These are phyloP conservation scores for Flammula alnicola DNA, from an alignment of 1,284 basidiomycete genomes.

Conservation along the genomic window DNA sequence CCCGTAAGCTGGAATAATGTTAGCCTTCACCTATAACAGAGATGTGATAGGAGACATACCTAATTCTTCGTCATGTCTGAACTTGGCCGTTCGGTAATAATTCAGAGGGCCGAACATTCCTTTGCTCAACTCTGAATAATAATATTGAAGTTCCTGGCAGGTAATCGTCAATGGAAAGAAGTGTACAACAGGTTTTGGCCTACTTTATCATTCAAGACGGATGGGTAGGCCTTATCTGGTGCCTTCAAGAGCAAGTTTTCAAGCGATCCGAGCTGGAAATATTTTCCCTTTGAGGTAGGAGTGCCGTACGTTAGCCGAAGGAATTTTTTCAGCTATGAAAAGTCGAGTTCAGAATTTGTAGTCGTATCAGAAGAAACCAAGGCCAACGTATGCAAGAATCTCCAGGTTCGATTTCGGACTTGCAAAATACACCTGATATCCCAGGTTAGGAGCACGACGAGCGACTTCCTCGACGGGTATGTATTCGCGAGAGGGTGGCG, in stretches of 20 bases:
- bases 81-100: slow-evolving; percentile 66
- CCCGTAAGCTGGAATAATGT: slow-evolving; percentile 33
- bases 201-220: slow-evolving; percentile 33
- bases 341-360: slow-evolving; percentile 1
- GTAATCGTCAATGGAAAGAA: neutral
- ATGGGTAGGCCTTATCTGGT: slow-evolving; percentile 17
- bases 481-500: slow-evolving; percentile 55
- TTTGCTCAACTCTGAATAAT: slow-evolving; percentile 46
- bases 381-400: slow-evolving; percentile 63
- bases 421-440: slow-evolving; percentile 69
- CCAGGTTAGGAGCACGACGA: slow-evolving; percentile 54
- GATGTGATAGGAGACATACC: slow-evolving; percentile 37
- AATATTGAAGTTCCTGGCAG: slow-evolving; percentile 56
- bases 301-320: slow-evolving; percentile 35
- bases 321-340: slow-evolving; percentile 40
- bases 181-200: slow-evolving; percentile 1
- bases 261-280: slow-evolving; percentile 31
- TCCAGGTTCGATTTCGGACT: slow-evolving; percentile 50
- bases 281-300: slow-evolving; percentile 23
- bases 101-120: slow-evolving; percentile 72
- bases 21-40: neutral
- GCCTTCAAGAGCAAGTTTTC: slow-evolving; percentile 28
- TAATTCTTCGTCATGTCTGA: slow-evolving; percentile 66
- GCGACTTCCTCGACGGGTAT: slow-evolving; percentile 54
- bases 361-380: too few species aligned